A percentile compares a stretch with the other conserved stretches of the same genome.
Evolutionary conservation across 2,329 filamentous ascomycete species (phyloP).

Genomic region (Stagonosporopsis vannaccii): DNA sequence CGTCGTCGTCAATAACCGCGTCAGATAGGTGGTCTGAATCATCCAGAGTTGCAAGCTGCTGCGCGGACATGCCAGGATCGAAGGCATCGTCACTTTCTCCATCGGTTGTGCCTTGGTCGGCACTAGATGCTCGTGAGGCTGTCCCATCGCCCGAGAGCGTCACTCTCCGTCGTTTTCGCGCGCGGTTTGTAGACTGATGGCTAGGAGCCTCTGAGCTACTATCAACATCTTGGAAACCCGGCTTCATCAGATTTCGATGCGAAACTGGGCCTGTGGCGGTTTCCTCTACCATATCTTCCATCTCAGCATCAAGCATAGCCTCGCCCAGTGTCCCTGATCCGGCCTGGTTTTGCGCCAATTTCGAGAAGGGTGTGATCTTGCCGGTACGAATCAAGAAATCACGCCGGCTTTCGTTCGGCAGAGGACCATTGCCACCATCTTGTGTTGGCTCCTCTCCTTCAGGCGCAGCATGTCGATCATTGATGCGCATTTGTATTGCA

Average conservation of each 20-base stretch:
- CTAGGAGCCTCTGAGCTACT: slow-evolving; percentile 43
- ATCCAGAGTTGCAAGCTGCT: slow-evolving; percentile 47
- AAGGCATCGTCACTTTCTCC: slow-evolving; percentile 53
- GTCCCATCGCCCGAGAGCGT: slow-evolving; percentile 18
- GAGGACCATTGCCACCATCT: slow-evolving; percentile 62
- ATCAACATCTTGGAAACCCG: slow-evolving; percentile 53
- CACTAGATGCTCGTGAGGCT: slow-evolving; percentile 27
- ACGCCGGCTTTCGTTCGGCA: slow-evolving; percentile 82
- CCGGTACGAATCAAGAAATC: slow-evolving; percentile 94
- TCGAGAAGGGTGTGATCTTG: slow-evolving; percentile 96
- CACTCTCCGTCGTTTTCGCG: slow-evolving; percentile 51
- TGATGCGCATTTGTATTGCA: slow-evolving; percentile 83
- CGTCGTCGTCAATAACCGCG: slow-evolving; percentile 49
- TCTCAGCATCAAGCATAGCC: slow-evolving; percentile 81
- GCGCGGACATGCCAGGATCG: slow-evolving; percentile 51
- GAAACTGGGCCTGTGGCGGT: slow-evolving; percentile 49
- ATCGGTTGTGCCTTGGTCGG: slow-evolving; percentile 28
- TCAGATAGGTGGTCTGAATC: slow-evolving; percentile 49
- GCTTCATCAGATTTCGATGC: slow-evolving; percentile 58
- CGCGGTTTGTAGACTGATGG: slow-evolving; percentile 35
- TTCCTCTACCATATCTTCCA: slow-evolving; percentile 65
- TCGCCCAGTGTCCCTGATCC: slow-evolving; percentile 76
- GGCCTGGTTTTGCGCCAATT: slow-evolving; percentile 70
- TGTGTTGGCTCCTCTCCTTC: slow-evolving; percentile 53
- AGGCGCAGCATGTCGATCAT: slow-evolving; percentile 70